Percentiles rank a stretch among this genome's conserved stretches.
phyloP scores from a whole-genome alignment of 441 rosid genomes.

The Rhodomyrtus psidioides region DNA sequence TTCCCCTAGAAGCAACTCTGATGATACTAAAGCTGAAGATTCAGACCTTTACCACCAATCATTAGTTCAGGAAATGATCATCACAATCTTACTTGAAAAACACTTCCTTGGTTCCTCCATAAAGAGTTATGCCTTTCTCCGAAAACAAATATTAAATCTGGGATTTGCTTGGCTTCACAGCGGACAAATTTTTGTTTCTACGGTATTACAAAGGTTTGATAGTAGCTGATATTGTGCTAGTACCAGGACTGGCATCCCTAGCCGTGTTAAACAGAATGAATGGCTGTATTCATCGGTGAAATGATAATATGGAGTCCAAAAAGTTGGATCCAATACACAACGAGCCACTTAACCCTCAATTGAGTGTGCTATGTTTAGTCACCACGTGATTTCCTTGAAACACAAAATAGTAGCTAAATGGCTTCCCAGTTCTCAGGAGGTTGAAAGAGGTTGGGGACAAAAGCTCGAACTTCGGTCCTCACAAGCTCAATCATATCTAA shows the following conservation, averaged over 20 bases:
- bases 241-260: neutral
- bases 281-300: neutral
- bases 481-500: neutral
- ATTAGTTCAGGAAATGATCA: neutral
- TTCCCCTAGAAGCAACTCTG: neutral
- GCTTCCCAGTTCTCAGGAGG: neutral
- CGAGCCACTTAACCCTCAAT: neutral
- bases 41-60: neutral
- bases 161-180: neutral
- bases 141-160: neutral
- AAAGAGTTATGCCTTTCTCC: neutral
- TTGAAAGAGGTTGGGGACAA: neutral
- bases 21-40: neutral
- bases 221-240: neutral
- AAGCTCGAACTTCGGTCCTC: neutral
- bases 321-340: neutral
- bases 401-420: neutral
- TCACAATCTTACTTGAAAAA: neutral
- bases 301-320: neutral
- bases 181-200: neutral
- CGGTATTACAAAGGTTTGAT: neutral
- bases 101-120: neutral
- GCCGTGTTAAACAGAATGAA: neutral
- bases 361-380: neutral
- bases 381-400: neutral